These are phyloP conservation scores for Heterococcus sp. DNA, from an alignment of 108 stramenopile genomes.

Conservation along the genomic window DNA sequence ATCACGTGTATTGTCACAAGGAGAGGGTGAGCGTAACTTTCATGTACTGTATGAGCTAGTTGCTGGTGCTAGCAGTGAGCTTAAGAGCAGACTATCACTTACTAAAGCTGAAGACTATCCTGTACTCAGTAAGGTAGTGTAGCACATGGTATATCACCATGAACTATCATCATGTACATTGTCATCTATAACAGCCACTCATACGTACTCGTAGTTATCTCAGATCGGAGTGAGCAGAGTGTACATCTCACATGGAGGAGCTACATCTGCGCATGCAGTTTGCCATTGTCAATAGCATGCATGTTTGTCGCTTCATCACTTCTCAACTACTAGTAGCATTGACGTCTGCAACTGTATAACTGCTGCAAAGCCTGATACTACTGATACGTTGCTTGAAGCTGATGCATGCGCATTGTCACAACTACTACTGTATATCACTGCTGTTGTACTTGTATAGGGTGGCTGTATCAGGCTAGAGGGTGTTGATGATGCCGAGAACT, in stretches of 20 bases:
- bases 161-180: background rate
- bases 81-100: background rate
- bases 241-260: too few species aligned
- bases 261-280: background rate
- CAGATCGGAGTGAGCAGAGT: too few species aligned
- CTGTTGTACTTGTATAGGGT: background rate
- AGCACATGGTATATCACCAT: background rate
- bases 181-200: too few species aligned
- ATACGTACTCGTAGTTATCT: too few species aligned
- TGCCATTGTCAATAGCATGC: background rate
- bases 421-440: background rate
- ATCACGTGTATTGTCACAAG: constrained; percentile 53
- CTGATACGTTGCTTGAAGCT: too few species aligned
- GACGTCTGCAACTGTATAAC: too few species aligned
- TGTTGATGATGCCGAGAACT: background rate
- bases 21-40: constrained; percentile 51
- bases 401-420: background rate
- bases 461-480: background rate
- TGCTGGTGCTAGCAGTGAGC: constrained; percentile 16
- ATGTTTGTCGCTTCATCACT: background rate
- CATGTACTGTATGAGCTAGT: constrained; percentile 48
- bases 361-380: too few species aligned
- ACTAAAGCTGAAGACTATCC: background rate
- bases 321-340: background rate
- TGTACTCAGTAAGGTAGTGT: background rate